These are phyloP conservation scores for Cercospora berteroae DNA, from an alignment of 2,329 filamentous ascomycete genomes.

Conservation along the genomic window DNA sequence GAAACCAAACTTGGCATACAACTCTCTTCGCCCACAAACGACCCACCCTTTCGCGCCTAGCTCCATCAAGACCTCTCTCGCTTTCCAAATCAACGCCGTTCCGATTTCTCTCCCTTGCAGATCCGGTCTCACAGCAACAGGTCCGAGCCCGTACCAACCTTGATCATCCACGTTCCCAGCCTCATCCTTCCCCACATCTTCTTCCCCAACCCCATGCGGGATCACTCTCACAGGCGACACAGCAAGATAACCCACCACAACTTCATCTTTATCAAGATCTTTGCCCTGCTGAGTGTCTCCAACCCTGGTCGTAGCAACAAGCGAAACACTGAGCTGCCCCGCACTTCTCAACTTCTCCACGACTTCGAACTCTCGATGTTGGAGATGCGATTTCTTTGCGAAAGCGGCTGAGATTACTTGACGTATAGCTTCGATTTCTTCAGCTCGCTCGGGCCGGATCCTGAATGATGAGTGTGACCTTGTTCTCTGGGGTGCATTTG, in stretches of 20 bases:
- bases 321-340: not conserved
- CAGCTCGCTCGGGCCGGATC: not conserved
- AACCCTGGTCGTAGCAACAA: slow-evolving; percentile 1
- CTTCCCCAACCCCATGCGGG: not conserved
- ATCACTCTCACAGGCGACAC: not conserved
- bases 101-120: not conserved
- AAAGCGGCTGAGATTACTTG: slow-evolving; percentile 8
- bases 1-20: not conserved
- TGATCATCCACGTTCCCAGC: not conserved
- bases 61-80: not conserved
- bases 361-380: slow-evolving; percentile 11
- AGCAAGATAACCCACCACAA: not conserved
- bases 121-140: not conserved
- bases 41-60: not conserved
- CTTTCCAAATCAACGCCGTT: not conserved
- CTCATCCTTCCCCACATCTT: no score
- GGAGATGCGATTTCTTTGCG: slow-evolving; percentile 15
- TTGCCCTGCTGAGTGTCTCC: not conserved
- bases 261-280: not conserved
- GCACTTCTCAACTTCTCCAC: slow-evolving; percentile 10
- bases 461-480: not conserved
- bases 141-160: slow-evolving; percentile 3
- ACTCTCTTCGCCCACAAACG: not conserved
- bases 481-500: not conserved
- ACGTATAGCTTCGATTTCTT: not conserved